Base-by-base conservation (phyloP, 371 early-diverging fungal species). In the Chytridium lagenaria region DNA sequence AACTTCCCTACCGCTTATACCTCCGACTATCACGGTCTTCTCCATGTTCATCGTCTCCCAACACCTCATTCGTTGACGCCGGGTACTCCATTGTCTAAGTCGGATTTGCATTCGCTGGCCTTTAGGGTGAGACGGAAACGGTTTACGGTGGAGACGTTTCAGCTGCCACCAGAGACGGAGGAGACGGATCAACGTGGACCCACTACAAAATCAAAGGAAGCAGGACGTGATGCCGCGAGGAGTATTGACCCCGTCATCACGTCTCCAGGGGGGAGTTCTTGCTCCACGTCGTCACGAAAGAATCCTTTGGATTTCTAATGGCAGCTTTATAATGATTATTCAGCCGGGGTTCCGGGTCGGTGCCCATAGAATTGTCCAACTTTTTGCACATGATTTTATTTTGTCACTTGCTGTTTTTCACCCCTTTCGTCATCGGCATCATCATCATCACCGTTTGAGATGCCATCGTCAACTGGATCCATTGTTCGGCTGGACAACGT, bases 131-230 rank as follows among this genome's bases (percentile, higher is more conserved):
- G 95, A 44, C 85, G 97, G 57, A 96, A 95, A 75, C 86, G 93
- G 68, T 96, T 97, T 78, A 83, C 88, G 1, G 93, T 97, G 36
- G 96, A 96, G 73, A 91, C 95, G 0, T 96, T 94, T 82, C 90
- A 92, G 77, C 79, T 97, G 67, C 98, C 98, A 19, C 95, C 96
- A 3, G 97, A 97, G 75, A 73, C 69, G 26, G 85, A 75, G 37
- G 80, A 63, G 55, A 26, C 19, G 26, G 55, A 55, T 26, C n/a
- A n/a, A n/a, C n/a, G n/a, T n/a, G n/a, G n/a, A n/a, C n/a, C n/a
- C n/a, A n/a, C n/a, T n/a, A n/a, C n/a, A n/a, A 55, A 55, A 28
- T 44, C 44, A 44, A 7, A 7, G 12, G 7, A 7, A 44, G 7
- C 44, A 7, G 44, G 44, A 44, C 7, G 19, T 12, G 44, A 44